Evolutionary conservation across 1,284 basidiomycete genomes (phyloP), one percentile per base, ranked within the genome.

Genomic region (Ganoderma leucocontextum): DNA sequence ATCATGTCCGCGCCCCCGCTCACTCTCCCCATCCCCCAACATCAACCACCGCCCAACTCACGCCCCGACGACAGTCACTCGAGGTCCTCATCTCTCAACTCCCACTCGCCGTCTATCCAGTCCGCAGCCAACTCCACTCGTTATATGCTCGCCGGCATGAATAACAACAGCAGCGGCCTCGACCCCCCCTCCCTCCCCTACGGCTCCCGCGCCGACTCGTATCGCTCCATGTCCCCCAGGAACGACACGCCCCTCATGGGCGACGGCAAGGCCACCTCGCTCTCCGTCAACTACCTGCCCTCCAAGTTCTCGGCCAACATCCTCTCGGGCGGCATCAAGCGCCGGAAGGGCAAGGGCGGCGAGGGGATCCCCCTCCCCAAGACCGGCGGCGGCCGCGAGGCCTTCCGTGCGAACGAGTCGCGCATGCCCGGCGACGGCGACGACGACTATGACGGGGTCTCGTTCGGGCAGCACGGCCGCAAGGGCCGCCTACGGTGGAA

Each of bases 221-320:
- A 72, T 64, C 75, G 73, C 72, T 78, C 77, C 9, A 66, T 72
- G 60, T 76, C 78, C 15, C 74, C 80, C 52, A 77, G 72, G 47
- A 73, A 64, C 63, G 75, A 75, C 53, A 75, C 75, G 5, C 75
- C 79, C 19, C 70, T 79, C 61, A 68, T 76, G 63, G 19, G 41
- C 53, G 72, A 75, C 60, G 64, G 64, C 60, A 70, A 75, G 63
- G 72, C 76, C 29, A 65, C 73, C 35, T 84, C 83, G 9, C 81
- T 88, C 61, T 83, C 82, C 52, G 79, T 87, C 74, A 86, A 89
- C 79, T 90, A 88, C 76, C 82, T 90, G 39, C 88, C 88, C 33
- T 78, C 83, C 64, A 90, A 89, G 80, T 89, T 89, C 78, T 86
- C 87, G 33, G 78, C 78, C 62, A 82, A 81, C 58, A 80, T 86